phyloP scores from a whole-genome alignment of 2,329 filamentous ascomycete species.

The Bertia moriformis region DNA sequence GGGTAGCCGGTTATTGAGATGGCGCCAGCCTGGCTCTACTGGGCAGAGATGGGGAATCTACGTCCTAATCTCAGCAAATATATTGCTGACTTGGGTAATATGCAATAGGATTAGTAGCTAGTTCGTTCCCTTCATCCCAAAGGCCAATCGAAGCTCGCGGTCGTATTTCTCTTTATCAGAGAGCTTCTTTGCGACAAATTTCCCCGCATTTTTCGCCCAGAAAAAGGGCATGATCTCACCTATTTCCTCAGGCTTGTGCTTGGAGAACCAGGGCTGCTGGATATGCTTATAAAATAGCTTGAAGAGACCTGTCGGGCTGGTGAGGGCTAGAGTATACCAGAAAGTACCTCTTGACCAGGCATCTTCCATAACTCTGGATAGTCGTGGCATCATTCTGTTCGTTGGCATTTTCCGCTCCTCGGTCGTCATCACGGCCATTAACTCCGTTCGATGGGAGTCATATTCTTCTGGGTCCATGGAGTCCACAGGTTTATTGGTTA shows the following conservation, averaged over 20 bases:
- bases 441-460: background rate
- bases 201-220: background rate
- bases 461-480: constrained; percentile 1
- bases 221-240: background rate
- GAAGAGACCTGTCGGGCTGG: background rate
- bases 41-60: too few relatives aligned
- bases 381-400: too few relatives aligned
- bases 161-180: constrained; percentile 1
- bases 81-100: too few relatives aligned
- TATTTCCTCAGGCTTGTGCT: too few relatives aligned
- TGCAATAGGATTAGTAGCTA: too few relatives aligned
- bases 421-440: background rate
- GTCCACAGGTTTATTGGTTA: constrained; percentile 8
- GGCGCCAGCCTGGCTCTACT: too few relatives aligned
- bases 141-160: background rate
- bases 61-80: too few relatives aligned
- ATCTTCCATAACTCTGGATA: too few relatives aligned
- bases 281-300: background rate
- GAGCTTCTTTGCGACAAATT: background rate
- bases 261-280: too few relatives aligned
- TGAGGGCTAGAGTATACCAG: background rate
- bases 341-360: background rate
- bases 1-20: too few relatives aligned
- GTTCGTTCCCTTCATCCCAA: too few relatives aligned
- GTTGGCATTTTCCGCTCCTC: background rate